Base-by-base conservation (phyloP, 371 early-diverging fungal genomes). In the Saksenaea oblongispora region DNA sequence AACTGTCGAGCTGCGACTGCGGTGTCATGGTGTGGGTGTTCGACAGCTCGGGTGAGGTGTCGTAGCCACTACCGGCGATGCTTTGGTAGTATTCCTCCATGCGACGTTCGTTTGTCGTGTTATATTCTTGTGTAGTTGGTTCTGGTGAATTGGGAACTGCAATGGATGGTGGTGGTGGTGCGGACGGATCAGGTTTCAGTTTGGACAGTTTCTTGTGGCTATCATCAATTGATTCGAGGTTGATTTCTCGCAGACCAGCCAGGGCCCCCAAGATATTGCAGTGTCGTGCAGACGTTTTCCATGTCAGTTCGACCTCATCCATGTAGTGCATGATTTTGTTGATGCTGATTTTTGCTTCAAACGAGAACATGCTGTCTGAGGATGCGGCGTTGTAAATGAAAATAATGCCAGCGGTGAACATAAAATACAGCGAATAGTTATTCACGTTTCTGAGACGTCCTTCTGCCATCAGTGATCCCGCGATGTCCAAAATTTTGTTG, bases 401-500 rank as follows among this genome's bases (percentile, higher is more conserved):
- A 24, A 79, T 75, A 26, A 77, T 79, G 14, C 82, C 82, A 7
- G 82, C 79, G 3, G 82, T 79, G 47, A 79, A 79, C 71, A 82
- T 74, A 35, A 74, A 76, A 24, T 76, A 82, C 0, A 79, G 57
- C 1, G 82, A 59, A 57, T 78, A 82, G 36, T 75, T 79, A 39
- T 75, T 74, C 10, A 79, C 70, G 44, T 70, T 60, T 17, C 66
- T 66, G 8, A 82, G 42, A 8, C 73, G 61, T 17, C 62, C 66
- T 39, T 78, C 74, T n/a, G 56, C 65, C 55, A 72, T 55, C n/a
- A 82, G 37, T 9, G 75, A 78, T 41, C 74, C 79, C 0, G 71
- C 70, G 36, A 86, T 86, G 31, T 86, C 82, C 13, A 80, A 63
- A 42, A 86, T 84, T 14, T 79, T 80, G 51, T 80, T 79, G n/a